These are phyloP conservation scores for Aspergillus sp. DNA, from an alignment of 2,329 filamentous ascomycete genomes.

Conservation along the genomic window DNA sequence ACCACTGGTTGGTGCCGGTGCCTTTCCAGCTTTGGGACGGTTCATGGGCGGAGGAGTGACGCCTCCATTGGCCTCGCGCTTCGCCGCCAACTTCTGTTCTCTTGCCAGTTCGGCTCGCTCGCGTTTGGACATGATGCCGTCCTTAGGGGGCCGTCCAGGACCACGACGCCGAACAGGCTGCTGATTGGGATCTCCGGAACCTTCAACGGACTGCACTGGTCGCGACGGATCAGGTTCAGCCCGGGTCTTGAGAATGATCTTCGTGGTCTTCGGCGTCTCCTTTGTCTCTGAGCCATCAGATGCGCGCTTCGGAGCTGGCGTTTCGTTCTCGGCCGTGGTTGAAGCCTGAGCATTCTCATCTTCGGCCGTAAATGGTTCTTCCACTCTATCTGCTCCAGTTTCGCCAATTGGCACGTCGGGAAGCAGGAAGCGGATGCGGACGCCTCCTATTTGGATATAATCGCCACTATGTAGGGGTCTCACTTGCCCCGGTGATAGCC, in stretches of 20 bases:
- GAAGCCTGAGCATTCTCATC: slow-evolving; percentile 35
- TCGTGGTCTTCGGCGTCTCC: slow-evolving; percentile 30
- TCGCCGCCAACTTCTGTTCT: slow-evolving; percentile 53
- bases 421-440: slow-evolving; percentile 58
- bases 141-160: slow-evolving; percentile 66
- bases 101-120: slow-evolving; percentile 58
- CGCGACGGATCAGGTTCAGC: slow-evolving; percentile 28
- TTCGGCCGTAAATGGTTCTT: slow-evolving; percentile 42
- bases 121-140: slow-evolving; percentile 67
- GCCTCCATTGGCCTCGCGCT: slow-evolving; percentile 50
- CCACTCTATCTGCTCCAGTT: slow-evolving; percentile 49
- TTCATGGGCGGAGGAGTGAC: slow-evolving; percentile 44
- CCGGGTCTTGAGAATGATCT: slow-evolving; percentile 33
- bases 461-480: slow-evolving; percentile 58
- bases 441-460: slow-evolving; percentile 60
- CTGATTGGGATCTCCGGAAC: slow-evolving; percentile 38
- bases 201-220: slow-evolving; percentile 34
- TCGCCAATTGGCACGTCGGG: slow-evolving; percentile 54
- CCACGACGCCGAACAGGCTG: slow-evolving; percentile 50
- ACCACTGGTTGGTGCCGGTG: slow-evolving; percentile 20
- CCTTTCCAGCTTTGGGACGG: slow-evolving; percentile 34
- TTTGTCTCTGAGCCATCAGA: slow-evolving; percentile 32
- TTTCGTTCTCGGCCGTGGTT: slow-evolving; percentile 44
- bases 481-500: slow-evolving; percentile 49
- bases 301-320: slow-evolving; percentile 32